These are phyloP conservation scores for Microthyrium microscopicum DNA, from an alignment of 2,329 filamentous ascomycete species.

Conservation along the genomic window DNA sequence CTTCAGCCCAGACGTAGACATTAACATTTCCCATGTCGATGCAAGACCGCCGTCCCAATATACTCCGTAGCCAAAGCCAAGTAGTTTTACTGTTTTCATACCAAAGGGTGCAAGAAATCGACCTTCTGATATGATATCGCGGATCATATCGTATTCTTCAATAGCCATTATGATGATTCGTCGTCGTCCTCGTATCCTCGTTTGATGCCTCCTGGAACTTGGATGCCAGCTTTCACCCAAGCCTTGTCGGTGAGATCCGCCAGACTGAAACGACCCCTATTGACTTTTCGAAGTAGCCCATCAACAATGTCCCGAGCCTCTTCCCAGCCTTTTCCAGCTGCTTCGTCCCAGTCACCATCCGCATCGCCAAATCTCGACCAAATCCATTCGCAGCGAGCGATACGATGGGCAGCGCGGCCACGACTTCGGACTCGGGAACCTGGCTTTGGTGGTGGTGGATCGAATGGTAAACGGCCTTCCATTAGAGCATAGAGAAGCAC, in stretches of 20 bases:
- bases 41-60: too few species aligned
- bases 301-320: slow-evolving; percentile 73
- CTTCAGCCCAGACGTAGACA: too few species aligned
- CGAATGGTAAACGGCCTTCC: slow-evolving; percentile 85
- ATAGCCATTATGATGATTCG: not conserved
- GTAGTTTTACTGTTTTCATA: too few species aligned
- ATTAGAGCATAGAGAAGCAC: slow-evolving; percentile 86
- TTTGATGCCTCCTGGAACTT: slow-evolving; percentile 42
- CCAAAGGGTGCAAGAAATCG: too few species aligned
- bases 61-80: too few species aligned
- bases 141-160: not conserved
- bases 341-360: slow-evolving; percentile 70
- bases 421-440: slow-evolving; percentile 38
- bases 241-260: slow-evolving; percentile 52
- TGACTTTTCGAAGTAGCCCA: slow-evolving; percentile 64
- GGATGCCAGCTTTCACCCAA: slow-evolving; percentile 64
- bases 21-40: too few species aligned
- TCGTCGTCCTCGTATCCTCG: slow-evolving; percentile 1
- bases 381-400: slow-evolving; percentile 86
- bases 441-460: slow-evolving; percentile 66
- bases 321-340: slow-evolving; percentile 49
- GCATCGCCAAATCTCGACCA: slow-evolving; percentile 77
- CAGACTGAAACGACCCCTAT: slow-evolving; percentile 56
- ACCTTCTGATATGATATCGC: not conserved
- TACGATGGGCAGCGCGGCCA: slow-evolving; percentile 73